Conservation (phyloP, 2,329 filamentous ascomycete genomes). For the Fusarium sp. region DNA sequence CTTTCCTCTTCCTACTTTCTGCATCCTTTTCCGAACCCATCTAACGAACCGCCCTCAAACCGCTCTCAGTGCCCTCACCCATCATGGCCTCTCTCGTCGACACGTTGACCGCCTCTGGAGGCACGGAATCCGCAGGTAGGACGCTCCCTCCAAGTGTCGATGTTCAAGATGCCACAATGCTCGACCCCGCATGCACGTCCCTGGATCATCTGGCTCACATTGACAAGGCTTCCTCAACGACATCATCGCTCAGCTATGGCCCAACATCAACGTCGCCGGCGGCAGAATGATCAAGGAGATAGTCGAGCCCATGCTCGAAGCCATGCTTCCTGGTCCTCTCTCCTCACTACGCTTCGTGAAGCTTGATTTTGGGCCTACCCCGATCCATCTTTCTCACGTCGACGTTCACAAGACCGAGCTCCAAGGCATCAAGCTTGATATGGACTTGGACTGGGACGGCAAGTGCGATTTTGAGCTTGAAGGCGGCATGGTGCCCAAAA, state of each 20-base stretch:
- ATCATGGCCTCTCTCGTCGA: constrained; percentile 39
- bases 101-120: constrained; percentile 42
- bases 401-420: constrained; percentile 41
- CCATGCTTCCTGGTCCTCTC: constrained; percentile 41
- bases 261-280: constrained; percentile 44
- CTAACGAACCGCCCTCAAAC: background rate
- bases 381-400: constrained; percentile 37
- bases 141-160: background rate
- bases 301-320: constrained; percentile 40
- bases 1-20: background rate
- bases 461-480: constrained; percentile 42
- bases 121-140: constrained; percentile 41
- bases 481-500: constrained; percentile 41
- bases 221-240: constrained; percentile 40
- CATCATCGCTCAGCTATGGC: constrained; percentile 43
- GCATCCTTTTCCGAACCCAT: background rate
- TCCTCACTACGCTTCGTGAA: constrained; percentile 38
- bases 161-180: background rate
- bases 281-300: constrained; percentile 38
- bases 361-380: constrained; percentile 37
- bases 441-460: constrained; percentile 42
- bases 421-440: constrained; percentile 43
- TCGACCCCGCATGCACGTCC: background rate
- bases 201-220: constrained; percentile 20
- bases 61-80: background rate